A percentile compares a stretch with the other conserved stretches of the same genome.
These are phyloP conservation scores for Triglochin maritima DNA, from an alignment of 106 monocot genomes.

Conservation along the genomic window DNA sequence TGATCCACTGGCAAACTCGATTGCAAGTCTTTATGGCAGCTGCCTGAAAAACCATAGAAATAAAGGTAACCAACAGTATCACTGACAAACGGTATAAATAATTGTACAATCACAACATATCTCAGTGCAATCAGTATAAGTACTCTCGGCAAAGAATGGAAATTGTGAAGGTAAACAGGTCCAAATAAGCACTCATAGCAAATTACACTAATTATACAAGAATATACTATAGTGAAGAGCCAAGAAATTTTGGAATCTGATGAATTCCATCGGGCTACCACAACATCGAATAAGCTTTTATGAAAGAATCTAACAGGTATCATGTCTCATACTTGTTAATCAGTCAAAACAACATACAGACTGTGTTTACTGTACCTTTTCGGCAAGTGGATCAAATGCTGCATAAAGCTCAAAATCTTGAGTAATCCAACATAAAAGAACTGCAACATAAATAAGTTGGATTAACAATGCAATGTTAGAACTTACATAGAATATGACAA, in stretches of 20 bases:
- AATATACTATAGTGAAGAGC: no score
- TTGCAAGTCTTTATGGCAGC: conserved; percentile 63
- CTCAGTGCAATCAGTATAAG: not conserved
- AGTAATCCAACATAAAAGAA: conserved; percentile 94
- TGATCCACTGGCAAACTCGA: conserved; percentile 65
- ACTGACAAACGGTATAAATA: not conserved
- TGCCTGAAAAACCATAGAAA: conserved; percentile 24
- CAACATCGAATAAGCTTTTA: no score
- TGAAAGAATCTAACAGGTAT: no score
- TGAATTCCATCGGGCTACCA: no score
- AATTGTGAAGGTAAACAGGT: no score
- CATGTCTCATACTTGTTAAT: no score
- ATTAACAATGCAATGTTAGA: not conserved
- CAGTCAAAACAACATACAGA: no score
- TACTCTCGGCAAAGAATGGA: no score
- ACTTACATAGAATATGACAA: not conserved
- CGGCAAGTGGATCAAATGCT: conserved; percentile 95
- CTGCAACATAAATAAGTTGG: conserved; percentile 31
- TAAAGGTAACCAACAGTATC: not conserved
- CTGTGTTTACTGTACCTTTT: conserved; percentile 41
- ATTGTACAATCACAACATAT: not conserved
- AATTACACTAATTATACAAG: no score
- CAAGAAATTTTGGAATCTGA: no score
- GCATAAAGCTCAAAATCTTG: conserved; percentile 99
- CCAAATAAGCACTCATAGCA: no score